Percentiles rank a stretch among this genome's conserved stretches.
These are phyloP conservation scores for Scheffersomyces ergatensis DNA, from an alignment of 805 yeast genomes.

Conservation along the genomic window DNA sequence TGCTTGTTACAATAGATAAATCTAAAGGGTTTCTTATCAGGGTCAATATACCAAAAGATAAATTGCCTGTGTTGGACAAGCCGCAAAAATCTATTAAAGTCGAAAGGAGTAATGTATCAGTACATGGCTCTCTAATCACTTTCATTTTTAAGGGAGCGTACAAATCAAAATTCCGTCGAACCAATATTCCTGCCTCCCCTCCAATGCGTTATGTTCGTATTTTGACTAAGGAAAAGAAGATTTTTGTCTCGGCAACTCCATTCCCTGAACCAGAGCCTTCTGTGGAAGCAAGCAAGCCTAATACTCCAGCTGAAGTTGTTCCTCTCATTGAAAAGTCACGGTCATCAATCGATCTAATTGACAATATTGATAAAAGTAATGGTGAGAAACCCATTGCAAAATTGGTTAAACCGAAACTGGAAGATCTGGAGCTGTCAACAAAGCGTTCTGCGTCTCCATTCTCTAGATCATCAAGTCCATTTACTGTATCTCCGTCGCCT, in stretches of 20 bases:
- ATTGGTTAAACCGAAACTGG: no score
- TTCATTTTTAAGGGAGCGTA: slow-evolving; percentile 3
- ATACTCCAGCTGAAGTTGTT: no score
- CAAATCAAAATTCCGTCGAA: slow-evolving; percentile 2
- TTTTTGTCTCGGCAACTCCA: slow-evolving; percentile 43
- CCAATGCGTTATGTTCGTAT: slow-evolving; percentile 35
- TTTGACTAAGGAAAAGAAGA: slow-evolving; percentile 26
- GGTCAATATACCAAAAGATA: not conserved
- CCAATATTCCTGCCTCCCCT: no score
- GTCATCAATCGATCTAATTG: no score
- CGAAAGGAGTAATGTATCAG: no score
- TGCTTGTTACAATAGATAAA: not conserved
- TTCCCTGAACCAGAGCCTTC: no score
- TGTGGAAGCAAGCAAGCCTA: no score
- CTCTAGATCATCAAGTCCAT: slow-evolving; percentile 16
- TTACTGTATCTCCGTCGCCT: slow-evolving; percentile 8
- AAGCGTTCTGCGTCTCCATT: slow-evolving; percentile 11
- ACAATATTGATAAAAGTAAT: no score
- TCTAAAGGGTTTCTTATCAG: not conserved
- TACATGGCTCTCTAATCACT: not conserved
- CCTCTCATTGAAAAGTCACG: no score
- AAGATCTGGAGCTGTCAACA: no score
- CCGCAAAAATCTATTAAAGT: no score
- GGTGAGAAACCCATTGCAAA: no score
- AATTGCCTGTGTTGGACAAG: not conserved